These are phyloP conservation scores for Setaria viridis DNA, from an alignment of 202 grass and related monocot species.

Conservation along the genomic window DNA sequence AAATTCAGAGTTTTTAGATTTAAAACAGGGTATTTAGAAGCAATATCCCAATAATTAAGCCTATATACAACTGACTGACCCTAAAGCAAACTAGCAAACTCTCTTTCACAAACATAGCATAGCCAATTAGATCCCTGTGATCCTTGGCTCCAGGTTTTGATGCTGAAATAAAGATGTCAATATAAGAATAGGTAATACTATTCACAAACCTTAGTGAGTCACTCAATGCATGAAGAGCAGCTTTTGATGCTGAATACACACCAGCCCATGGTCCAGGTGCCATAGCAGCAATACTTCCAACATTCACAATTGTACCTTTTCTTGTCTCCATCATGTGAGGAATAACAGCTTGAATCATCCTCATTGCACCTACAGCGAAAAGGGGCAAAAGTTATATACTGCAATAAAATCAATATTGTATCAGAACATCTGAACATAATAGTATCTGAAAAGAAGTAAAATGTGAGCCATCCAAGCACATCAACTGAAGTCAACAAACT, in stretches of 20 bases:
- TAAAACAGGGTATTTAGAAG: not conserved
- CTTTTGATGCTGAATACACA: conserved; percentile 89
- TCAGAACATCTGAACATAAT: not conserved
- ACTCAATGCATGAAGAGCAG: conserved; percentile 84
- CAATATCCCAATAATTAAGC: not conserved
- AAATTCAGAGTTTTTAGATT: not conserved
- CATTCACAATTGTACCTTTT: conserved; percentile 87
- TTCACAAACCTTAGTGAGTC: conserved; percentile 75
- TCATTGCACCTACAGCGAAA: conserved; percentile 70
- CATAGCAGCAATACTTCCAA: conserved; percentile 81
- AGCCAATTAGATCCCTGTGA: not conserved
- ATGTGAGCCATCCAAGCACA: conserved; percentile 16
- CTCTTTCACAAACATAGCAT: not conserved
- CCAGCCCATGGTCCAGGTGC: conserved; percentile 97
- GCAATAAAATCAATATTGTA: not conserved
- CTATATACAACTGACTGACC: not conserved
- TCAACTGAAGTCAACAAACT: not conserved
- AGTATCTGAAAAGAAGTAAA: not conserved
- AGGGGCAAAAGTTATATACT: not conserved
- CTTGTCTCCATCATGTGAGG: conserved; percentile 85
- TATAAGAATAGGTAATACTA: conserved; percentile 1
- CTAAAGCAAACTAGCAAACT: not conserved
- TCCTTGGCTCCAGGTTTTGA: not conserved
- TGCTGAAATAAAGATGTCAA: not conserved
- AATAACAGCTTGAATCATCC: conserved; percentile 85